A percentile compares a stretch with the other conserved stretches of the same genome.
Evolutionary conservation across 805 yeast genomes (phyloP).

Genomic region (Candida maesae): DNA sequence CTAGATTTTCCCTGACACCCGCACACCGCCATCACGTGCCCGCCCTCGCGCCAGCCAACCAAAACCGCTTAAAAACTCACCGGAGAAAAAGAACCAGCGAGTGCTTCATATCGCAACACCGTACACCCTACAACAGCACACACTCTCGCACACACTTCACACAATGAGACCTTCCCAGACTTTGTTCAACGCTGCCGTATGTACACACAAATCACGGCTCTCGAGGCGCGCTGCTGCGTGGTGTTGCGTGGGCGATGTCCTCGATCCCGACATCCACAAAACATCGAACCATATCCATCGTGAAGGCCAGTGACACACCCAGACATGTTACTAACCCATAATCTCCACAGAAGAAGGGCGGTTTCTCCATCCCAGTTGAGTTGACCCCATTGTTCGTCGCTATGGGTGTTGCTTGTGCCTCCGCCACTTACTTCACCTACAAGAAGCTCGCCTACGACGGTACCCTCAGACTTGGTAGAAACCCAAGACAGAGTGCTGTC

Average conservation of each 20-base stretch:
- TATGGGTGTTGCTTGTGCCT: slow-evolving; percentile 48
- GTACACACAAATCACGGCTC: slow-evolving; percentile 27
- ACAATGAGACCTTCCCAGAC: slow-evolving; percentile 49
- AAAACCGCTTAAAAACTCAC: slow-evolving; percentile 8
- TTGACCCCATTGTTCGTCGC: slow-evolving; percentile 56
- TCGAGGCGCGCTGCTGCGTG: too few species aligned
- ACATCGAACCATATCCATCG: not conserved
- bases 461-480: slow-evolving; percentile 47
- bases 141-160: too few species aligned
- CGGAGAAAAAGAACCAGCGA: slow-evolving; percentile 7
- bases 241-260: too few species aligned
- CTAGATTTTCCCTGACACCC: slow-evolving; percentile 12
- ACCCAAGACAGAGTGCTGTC: slow-evolving; percentile 35
- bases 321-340: slow-evolving; percentile 16
- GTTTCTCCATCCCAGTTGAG: slow-evolving; percentile 46
- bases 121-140: too few species aligned
- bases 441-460: slow-evolving; percentile 48
- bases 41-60: slow-evolving; percentile 14
- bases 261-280: too few species aligned
- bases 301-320: too few species aligned
- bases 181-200: slow-evolving; percentile 43
- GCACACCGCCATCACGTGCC: slow-evolving; percentile 11
- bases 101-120: too few species aligned
- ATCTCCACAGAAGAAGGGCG: slow-evolving; percentile 33
- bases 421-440: slow-evolving; percentile 49